phyloP scores from a whole-genome alignment of 495 filamentous ascomycete genomes.

The Aspergillus incahuasiensis region DNA sequence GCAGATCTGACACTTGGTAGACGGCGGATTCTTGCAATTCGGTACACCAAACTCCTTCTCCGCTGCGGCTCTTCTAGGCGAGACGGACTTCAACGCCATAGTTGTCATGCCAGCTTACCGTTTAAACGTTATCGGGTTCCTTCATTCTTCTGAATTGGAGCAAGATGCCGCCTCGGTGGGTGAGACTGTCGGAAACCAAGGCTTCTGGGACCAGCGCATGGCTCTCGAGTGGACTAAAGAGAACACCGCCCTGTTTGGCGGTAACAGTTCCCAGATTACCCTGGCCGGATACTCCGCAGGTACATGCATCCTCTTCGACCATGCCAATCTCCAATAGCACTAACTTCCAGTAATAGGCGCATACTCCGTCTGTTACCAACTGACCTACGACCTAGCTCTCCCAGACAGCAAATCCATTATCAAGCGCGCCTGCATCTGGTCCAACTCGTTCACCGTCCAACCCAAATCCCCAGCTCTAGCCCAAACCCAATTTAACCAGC shows the following conservation, averaged over 20 bases:
- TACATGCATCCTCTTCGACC: too few species aligned
- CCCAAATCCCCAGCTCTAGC: conserved; percentile 43
- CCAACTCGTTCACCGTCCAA: conserved; percentile 52
- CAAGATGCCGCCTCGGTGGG: conserved; percentile 45
- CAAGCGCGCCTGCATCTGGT: conserved; percentile 48
- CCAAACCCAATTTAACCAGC: conserved; percentile 53
- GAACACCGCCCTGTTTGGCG: conserved; percentile 58
- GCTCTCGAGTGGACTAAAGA: conserved; percentile 61
- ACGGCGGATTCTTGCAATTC: conserved; percentile 57
- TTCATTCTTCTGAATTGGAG: conserved; percentile 49
- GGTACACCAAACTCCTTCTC: conserved; percentile 45
- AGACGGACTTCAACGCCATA: conserved; percentile 49
- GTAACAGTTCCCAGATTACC: conserved; percentile 58
- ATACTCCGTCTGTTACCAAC: conserved; percentile 58
- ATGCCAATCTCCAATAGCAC: too few species aligned
- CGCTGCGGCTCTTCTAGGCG: conserved; percentile 46
- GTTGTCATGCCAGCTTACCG: conserved; percentile 66
- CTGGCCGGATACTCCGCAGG: conserved; percentile 61
- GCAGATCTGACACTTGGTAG: conserved; percentile 17
- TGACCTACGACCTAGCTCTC: conserved; percentile 51
- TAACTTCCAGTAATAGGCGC: conserved; percentile 38
- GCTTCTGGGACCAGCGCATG: conserved; percentile 63
- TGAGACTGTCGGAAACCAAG: conserved; percentile 53
- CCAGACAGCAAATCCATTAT: conserved; percentile 37
- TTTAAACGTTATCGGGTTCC: conserved; percentile 62